phyloP scores from a whole-genome alignment of 257 asterid genomes.

The Nicotiana paniculata region DNA sequence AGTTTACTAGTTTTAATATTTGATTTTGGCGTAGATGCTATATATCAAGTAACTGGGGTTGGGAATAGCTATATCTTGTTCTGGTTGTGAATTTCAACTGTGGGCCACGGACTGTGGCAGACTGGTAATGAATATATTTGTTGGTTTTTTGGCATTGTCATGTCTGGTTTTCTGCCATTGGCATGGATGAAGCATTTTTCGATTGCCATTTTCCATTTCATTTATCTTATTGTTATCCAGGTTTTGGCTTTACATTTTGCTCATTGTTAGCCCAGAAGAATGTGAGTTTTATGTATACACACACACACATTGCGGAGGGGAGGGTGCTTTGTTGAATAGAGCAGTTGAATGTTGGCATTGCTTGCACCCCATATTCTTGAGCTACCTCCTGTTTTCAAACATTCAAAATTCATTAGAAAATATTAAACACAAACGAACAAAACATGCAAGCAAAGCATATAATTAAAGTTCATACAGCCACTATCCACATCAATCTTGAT shows the following conservation, averaged over 20 bases:
- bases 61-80: background rate
- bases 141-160: background rate
- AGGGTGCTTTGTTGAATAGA: background rate
- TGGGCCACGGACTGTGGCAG: background rate
- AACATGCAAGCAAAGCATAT: background rate
- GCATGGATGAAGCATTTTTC: background rate
- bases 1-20: background rate
- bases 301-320: background rate
- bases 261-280: background rate
- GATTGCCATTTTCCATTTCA: background rate
- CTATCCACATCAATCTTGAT: constrained; percentile 34
- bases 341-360: constrained; percentile 44
- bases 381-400: constrained; percentile 52
- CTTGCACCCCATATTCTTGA: constrained; percentile 46
- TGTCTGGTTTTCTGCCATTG: background rate
- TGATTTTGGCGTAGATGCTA: background rate
- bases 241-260: background rate
- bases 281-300: background rate
- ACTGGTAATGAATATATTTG: background rate
- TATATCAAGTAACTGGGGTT: background rate
- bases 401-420: background rate
- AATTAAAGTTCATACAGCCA: background rate
- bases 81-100: background rate
- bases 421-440: background rate
- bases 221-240: background rate